Conservation (phyloP, 2,329 filamentous ascomycete species). For the Apiospora marii region DNA sequence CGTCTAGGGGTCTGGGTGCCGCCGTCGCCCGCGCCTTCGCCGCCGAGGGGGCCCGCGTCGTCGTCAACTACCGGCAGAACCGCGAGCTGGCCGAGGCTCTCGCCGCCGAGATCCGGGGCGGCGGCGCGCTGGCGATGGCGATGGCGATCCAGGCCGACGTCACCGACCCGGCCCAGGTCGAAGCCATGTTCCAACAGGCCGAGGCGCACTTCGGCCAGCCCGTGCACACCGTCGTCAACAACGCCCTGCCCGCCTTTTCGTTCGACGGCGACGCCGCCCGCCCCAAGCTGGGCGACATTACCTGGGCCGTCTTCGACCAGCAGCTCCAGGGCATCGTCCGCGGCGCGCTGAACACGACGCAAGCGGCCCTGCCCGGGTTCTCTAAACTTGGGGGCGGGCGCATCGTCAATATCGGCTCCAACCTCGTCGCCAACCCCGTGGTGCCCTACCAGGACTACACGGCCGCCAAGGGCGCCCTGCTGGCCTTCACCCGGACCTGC, state of each 20-base stretch:
- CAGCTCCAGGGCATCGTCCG: conserved; percentile 24
- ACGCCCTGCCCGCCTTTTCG: conserved; percentile 22
- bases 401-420: conserved; percentile 28
- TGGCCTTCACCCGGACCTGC: conserved; percentile 26
- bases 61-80: conserved; percentile 18
- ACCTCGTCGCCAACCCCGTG: conserved; percentile 27
- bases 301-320: conserved; percentile 24
- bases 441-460: conserved; percentile 29
- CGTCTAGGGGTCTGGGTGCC: conserved; percentile 24
- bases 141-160: conserved; percentile 26
- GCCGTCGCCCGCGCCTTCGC: conserved; percentile 24
- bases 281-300: conserved; percentile 10
- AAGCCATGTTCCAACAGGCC: neutral
- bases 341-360: conserved; percentile 25
- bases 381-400: conserved; percentile 4
- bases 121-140: conserved; percentile 6
- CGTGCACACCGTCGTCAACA: conserved; percentile 25
- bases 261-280: conserved; percentile 27
- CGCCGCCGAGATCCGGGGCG: conserved; percentile 11
- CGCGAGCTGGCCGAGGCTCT: neutral
- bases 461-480: conserved; percentile 26
- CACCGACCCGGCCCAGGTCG: conserved; percentile 16
- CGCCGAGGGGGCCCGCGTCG: conserved; percentile 19
- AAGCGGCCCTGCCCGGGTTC: conserved; percentile 10
- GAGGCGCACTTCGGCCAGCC: conserved; percentile 1